Conservation (phyloP, 2,329 filamentous ascomycete species). For the Hymenoscyphus occultus region DNA sequence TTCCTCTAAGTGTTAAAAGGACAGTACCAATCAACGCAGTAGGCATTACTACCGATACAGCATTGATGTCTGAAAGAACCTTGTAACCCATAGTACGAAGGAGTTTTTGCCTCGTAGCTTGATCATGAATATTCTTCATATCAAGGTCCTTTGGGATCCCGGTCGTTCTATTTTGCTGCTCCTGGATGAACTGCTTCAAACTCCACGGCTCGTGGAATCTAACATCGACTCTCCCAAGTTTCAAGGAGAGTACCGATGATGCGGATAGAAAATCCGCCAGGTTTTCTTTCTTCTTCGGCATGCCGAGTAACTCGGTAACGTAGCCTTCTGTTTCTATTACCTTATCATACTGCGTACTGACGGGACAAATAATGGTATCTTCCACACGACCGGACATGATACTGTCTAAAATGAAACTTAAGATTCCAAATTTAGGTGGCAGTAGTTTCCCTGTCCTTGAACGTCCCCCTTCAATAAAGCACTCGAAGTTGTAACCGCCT, state of each 20-base stretch:
- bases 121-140: constrained; percentile 44
- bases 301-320: constrained; percentile 86
- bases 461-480: constrained; percentile 93
- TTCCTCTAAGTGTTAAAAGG: constrained; percentile 82
- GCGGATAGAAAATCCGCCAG: constrained; percentile 81
- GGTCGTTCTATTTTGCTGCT: constrained; percentile 63
- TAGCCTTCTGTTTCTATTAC: constrained; percentile 98
- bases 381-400: constrained; percentile 82
- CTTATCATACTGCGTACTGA: constrained; percentile 98
- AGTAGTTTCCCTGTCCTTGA: constrained; percentile 92
- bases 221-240: constrained; percentile 88
- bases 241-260: constrained; percentile 83
- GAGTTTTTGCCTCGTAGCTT: constrained; percentile 55
- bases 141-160: constrained; percentile 48
- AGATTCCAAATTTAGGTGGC: constrained; percentile 91
- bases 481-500: constrained; percentile 91
- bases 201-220: constrained; percentile 98
- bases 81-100: constrained; percentile 87
- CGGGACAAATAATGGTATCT: constrained; percentile 90
- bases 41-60: constrained; percentile 96
- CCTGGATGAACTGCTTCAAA: constrained; percentile 73
- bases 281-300: constrained; percentile 95
- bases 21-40: constrained; percentile 95
- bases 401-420: constrained; percentile 88
- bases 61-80: constrained; percentile 90